Percentiles rank a stretch among this genome's conserved stretches.
These are phyloP conservation scores for Pseudogymnoascus pannorum DNA, from an alignment of 2,329 filamentous ascomycete genomes.

Conservation along the genomic window DNA sequence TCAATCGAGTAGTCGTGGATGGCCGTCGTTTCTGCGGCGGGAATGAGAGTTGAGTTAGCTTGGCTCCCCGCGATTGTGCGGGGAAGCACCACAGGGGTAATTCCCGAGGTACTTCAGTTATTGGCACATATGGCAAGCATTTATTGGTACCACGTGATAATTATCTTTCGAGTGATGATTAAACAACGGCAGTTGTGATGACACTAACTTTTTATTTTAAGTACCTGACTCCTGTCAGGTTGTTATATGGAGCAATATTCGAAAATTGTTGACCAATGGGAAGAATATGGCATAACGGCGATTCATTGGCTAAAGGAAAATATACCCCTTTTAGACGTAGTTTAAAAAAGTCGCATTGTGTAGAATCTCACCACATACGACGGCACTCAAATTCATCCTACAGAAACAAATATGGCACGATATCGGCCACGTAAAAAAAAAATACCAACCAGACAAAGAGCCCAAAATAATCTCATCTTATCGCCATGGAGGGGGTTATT, in stretches of 20 bases:
- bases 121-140: neutral
- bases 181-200: neutral
- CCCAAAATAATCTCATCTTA: neutral
- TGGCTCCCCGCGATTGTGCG: neutral
- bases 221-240: too few species aligned
- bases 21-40: neutral
- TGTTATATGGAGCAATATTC: too few species aligned
- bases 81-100: neutral
- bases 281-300: too few species aligned
- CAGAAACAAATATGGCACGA: too few species aligned
- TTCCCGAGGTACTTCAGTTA: constrained; percentile 1
- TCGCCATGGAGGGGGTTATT: neutral
- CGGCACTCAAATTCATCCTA: neutral
- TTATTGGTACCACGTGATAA: neutral
- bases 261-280: too few species aligned
- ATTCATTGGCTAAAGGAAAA: too few species aligned
- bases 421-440: too few species aligned
- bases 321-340: too few species aligned
- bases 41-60: neutral
- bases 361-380: too few species aligned
- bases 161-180: neutral
- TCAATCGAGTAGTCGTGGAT: neutral
- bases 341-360: too few species aligned
- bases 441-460: too few species aligned
- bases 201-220: too few species aligned